phyloP scores from a whole-genome alignment of 2,329 filamentous ascomycete species.

The Sporothrix luriei region DNA sequence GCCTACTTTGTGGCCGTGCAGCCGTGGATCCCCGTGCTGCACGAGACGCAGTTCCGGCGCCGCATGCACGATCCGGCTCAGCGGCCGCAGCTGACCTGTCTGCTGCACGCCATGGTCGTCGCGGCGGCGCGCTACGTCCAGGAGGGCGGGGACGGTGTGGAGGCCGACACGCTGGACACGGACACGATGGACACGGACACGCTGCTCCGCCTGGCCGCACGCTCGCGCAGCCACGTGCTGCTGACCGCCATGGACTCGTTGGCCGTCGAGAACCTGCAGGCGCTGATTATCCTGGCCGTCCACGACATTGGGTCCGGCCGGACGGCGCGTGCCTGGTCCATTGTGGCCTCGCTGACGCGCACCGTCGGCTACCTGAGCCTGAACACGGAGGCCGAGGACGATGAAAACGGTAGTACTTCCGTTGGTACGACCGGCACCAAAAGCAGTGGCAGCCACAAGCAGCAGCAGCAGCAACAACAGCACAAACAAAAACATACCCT shows the following conservation, averaged over 20 bases:
- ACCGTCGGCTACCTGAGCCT: constrained; percentile 46
- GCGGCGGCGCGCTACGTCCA: constrained; percentile 38
- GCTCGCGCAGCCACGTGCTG: constrained; percentile 38
- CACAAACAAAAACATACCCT: constrained; percentile 34
- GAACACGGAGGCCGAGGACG: constrained; percentile 42
- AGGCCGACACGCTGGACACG: constrained; percentile 32
- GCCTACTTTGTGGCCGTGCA: constrained; percentile 43
- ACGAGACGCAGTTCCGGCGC: constrained; percentile 41
- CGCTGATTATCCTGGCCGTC: constrained; percentile 44
- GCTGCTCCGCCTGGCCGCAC: constrained; percentile 28
- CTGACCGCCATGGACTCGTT: constrained; percentile 42
- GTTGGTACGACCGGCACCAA: neutral
- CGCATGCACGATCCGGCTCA: constrained; percentile 39
- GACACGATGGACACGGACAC: constrained; percentile 36
- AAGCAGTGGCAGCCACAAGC: neutral
- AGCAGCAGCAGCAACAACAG: constrained; percentile 2
- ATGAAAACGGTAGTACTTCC: constrained; percentile 14
- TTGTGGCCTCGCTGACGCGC: constrained; percentile 45
- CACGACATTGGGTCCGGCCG: constrained; percentile 40
- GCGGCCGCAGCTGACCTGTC: constrained; percentile 38
- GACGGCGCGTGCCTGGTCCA: constrained; percentile 43
- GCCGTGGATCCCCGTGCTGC: constrained; percentile 46
- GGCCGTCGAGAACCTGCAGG: constrained; percentile 43
- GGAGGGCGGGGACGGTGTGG: neutral
- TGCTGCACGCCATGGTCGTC: constrained; percentile 44